Evolutionary conservation across 306 rosid genomes (phyloP), one percentile per base, ranked within the genome.

Genomic region (Rubus parviflorus): DNA sequence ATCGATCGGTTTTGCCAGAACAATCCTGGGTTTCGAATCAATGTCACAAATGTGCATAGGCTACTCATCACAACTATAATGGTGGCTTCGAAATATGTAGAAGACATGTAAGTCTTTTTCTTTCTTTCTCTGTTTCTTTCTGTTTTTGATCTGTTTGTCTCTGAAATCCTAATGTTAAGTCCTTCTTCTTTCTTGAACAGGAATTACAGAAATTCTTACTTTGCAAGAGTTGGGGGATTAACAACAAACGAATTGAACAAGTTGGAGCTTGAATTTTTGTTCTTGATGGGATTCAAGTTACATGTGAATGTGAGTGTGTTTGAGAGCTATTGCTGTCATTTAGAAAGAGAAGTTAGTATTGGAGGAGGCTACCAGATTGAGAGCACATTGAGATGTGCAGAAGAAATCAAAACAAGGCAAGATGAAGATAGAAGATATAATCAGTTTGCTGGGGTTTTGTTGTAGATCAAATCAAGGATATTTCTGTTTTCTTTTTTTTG

Each of bases 241-340:
- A 84, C 88, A 40, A 86, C 89, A 38, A 79, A 83, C 14, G 97
- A 94, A 73, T 82, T 94, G 85, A 94, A 94, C 87, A 83, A 80
- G 20, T 58, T 94, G 86, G 98, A 94, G 86, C 68, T 92, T 20
- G 96, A 94, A 8, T 94, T 94, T 83, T 81, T 92, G n/a, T 94
- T 94, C 90, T 61, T 89, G 88, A 89, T 94, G 96, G 88, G 90
- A 20, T 94, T 94, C 86, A 94, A 92, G 78, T 87, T 92, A 46
- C 98, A 92, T 77, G 98, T 94, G 76, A 94, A 94, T 86, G 86
- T 94, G 82, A 94, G 98, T 87, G 96, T 92, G 76, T 94, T 94
- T 83, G 96, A 94, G 92, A 94, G 98, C 80, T 94, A 94, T 75
- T 94, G 98, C 53, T 81, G 90, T 70, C 98, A 94, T 83, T 84